Conservation (phyloP, 257 asterid genomes). For the Misopates orontium region DNA sequence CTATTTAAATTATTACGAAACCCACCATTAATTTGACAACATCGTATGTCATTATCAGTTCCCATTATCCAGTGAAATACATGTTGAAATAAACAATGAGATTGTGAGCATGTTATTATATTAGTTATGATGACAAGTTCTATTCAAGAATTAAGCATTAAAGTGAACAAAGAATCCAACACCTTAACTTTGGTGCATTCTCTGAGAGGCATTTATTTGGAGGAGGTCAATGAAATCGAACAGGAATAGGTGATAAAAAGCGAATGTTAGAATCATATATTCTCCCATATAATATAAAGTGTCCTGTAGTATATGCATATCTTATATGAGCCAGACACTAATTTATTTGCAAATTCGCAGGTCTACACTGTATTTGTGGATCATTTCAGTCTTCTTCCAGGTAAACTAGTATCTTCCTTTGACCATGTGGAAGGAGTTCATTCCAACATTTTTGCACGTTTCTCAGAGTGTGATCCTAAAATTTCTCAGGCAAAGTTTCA, state of each 20-base stretch:
- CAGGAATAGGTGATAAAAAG: background rate
- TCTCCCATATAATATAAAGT: background rate
- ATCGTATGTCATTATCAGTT: background rate
- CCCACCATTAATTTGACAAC: no score
- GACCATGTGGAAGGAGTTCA: constrained; percentile 10
- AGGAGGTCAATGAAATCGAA: background rate
- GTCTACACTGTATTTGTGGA: constrained; percentile 47
- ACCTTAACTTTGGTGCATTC: background rate
- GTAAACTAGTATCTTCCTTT: constrained; percentile 32
- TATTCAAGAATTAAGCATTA: background rate
- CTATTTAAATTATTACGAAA: background rate
- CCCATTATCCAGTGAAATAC: background rate
- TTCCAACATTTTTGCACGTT: background rate
- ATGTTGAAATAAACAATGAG: background rate
- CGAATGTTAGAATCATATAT: background rate
- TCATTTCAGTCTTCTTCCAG: constrained; percentile 58
- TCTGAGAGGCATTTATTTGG: background rate
- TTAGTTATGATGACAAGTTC: background rate
- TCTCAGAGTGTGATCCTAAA: background rate
- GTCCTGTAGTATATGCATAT: background rate
- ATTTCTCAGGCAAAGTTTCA: constrained; percentile 3
- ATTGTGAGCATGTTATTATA: background rate
- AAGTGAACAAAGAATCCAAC: background rate
- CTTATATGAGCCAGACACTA: constrained; percentile 10
- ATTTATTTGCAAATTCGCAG: constrained; percentile 40